phyloP scores from a whole-genome alignment of 768 basidiomycete species.

The Chalciporus piperatus region DNA sequence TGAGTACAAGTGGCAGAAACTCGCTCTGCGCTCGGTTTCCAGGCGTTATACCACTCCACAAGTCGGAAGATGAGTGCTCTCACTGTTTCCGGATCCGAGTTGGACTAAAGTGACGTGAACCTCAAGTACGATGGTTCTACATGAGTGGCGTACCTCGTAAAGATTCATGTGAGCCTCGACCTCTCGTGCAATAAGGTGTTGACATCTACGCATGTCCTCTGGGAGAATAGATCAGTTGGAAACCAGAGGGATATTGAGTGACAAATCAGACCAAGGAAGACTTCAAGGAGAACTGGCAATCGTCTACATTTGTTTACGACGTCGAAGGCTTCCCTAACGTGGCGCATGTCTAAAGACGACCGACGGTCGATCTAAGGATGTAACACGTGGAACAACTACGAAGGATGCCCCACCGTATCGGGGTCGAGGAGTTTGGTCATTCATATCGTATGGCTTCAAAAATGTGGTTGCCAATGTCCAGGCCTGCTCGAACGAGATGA shows the following conservation, averaged over 20 bases:
- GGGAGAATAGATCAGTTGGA: neutral
- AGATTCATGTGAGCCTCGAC: slow-evolving; percentile 54
- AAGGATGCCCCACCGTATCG: slow-evolving; percentile 25
- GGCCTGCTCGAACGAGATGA: slow-evolving; percentile 41
- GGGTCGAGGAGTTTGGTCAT: slow-evolving; percentile 31
- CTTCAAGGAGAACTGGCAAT: slow-evolving; percentile 64
- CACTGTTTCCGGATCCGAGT: slow-evolving; percentile 47
- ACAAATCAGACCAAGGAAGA: slow-evolving; percentile 58
- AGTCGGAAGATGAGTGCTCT: slow-evolving; percentile 55
- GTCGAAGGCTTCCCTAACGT: slow-evolving; percentile 55
- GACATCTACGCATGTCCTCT: slow-evolving; percentile 66
- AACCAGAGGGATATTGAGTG: neutral
- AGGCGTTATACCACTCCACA: slow-evolving; percentile 71
- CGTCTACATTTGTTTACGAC: slow-evolving; percentile 56
- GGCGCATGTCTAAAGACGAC: slow-evolving; percentile 41
- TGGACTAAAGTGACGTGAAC: slow-evolving; percentile 34
- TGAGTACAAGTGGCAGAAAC: slow-evolving; percentile 19
- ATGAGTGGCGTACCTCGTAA: slow-evolving; percentile 52
- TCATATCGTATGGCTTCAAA: slow-evolving; percentile 54
- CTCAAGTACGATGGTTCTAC: neutral
- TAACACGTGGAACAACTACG: neutral
- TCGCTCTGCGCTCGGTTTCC: slow-evolving; percentile 67
- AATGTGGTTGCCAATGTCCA: slow-evolving; percentile 56
- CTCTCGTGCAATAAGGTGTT: slow-evolving; percentile 58
- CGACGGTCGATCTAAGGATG: slow-evolving; percentile 1